Base-by-base conservation (phyloP, 2,329 filamentous ascomycete species). In the Ascochyta pisi region DNA sequence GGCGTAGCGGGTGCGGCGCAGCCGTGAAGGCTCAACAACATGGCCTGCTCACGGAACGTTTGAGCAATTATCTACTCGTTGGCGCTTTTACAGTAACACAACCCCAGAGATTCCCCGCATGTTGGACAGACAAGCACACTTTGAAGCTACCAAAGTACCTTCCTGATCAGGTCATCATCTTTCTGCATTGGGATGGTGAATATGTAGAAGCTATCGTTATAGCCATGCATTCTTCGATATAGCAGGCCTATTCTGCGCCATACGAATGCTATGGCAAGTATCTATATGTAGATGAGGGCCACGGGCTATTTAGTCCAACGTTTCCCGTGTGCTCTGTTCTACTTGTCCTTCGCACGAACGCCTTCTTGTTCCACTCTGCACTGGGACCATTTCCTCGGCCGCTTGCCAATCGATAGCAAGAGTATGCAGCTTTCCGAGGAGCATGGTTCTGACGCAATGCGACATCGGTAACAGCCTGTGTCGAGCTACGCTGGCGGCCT, bases 161-260 rank as follows among this genome's bases (percentile, higher is more conserved):
- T 41, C 64, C 60, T n/a, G 8, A 63, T 52, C 3, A n/a, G 54
- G 64, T 35, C 60, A 63, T 38, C 34, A 60, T 60, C 56, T 65
- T 29, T 29, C 42, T 56, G 9, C 27, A 54, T 50, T 6, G n/a
- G 44, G 44, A 53, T 51, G 37, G 26, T 31, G 22, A 39, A 33
- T 19, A 47, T 22, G 13, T 19, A 19, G 19, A 15, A 4, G 29
- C 23, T 34, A 26, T 29, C 34, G 35, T 37, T 48, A 56, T 43
- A 16, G 27, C 48, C 53, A 47, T 51, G 53, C 48, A 56, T 56
- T 39, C 8, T 43, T 24, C 26, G 12, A 38, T 56, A 51, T 56
- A 51, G 37, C 53, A 43, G 24, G 48, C 37, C 34, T 31, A 2
- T 15, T 22, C 31, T 33, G 24, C 15, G 42, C 52, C 46, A 39